A percentile compares a stretch with the other conserved stretches of the same genome.
Evolutionary conservation across 2,329 filamentous ascomycete genomes (phyloP).

Genomic region (Colletotrichum eremochloae): DNA sequence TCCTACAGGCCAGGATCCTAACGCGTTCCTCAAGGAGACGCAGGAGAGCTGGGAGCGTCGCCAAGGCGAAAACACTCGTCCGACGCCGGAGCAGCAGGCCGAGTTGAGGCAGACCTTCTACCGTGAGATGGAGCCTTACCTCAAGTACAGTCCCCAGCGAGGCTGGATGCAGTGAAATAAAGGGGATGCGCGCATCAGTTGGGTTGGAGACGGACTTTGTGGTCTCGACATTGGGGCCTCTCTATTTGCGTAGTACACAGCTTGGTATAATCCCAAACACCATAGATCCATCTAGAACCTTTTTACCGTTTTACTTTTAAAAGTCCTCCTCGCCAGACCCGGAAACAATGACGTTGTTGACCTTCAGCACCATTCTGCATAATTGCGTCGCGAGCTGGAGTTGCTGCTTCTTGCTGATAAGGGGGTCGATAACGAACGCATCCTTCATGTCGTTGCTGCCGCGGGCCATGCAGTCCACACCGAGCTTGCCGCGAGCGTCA

Average conservation of each 20-base stretch:
- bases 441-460: slow-evolving; percentile 98
- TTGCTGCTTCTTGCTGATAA: slow-evolving; percentile 98
- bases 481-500: slow-evolving; percentile 72
- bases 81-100: slow-evolving; percentile 61
- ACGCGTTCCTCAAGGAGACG: slow-evolving; percentile 64
- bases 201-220: slow-evolving; percentile 10
- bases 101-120: slow-evolving; percentile 58
- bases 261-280: slow-evolving; percentile 43
- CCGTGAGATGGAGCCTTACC: slow-evolving; percentile 51
- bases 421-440: slow-evolving; percentile 96
- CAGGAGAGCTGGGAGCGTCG: slow-evolving; percentile 61
- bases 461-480: slow-evolving; percentile 97
- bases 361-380: slow-evolving; percentile 97
- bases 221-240: slow-evolving; percentile 39
- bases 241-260: slow-evolving; percentile 44
- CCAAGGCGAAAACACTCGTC: slow-evolving; percentile 55
- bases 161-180: slow-evolving; percentile 40
- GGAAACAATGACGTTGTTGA: slow-evolving; percentile 95
- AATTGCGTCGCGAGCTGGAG: slow-evolving; percentile 95
- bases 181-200: not conserved
- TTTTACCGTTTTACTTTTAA: slow-evolving; percentile 60
- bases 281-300: slow-evolving; percentile 39
- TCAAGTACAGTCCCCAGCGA: slow-evolving; percentile 50
- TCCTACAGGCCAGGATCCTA: slow-evolving; percentile 60
- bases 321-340: slow-evolving; percentile 90